phyloP scores from a whole-genome alignment of 108 stramenopile genomes.

The Conticribra guillardii region DNA sequence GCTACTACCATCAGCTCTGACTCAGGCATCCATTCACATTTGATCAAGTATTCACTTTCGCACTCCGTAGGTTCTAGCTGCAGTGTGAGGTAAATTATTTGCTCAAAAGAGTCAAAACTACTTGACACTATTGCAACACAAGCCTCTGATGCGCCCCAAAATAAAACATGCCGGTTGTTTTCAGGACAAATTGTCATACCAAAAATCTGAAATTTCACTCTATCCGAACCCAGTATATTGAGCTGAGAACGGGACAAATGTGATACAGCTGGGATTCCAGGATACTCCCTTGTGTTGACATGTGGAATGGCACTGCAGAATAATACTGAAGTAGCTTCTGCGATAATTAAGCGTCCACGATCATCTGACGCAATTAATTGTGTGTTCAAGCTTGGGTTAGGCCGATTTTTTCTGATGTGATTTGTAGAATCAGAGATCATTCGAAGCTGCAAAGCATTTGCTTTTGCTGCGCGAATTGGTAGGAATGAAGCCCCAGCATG shows the following conservation, averaged over 20 bases:
- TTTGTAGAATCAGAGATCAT: conserved; percentile 48
- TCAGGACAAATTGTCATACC: conserved; percentile 61
- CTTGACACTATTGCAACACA: conserved; percentile 56
- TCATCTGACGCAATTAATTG: conserved; percentile 59
- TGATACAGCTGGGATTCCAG: conserved; percentile 27
- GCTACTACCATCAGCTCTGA: conserved; percentile 64
- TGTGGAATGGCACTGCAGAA: conserved; percentile 64
- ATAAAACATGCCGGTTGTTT: conserved; percentile 67
- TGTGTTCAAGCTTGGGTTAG: conserved; percentile 29
- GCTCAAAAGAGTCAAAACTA: conserved; percentile 55
- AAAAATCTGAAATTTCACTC: conserved; percentile 57
- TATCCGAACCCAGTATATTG: conserved; percentile 55
- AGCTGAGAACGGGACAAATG: conserved; percentile 54
- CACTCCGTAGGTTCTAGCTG: conserved; percentile 60
- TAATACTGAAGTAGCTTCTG: conserved; percentile 60
- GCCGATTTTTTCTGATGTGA: conserved; percentile 36
- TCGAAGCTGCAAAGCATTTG: conserved; percentile 49
- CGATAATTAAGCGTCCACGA: conserved; percentile 66
- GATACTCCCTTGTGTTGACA: conserved; percentile 49
- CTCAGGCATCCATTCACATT: conserved; percentile 69
- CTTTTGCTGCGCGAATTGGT: conserved; percentile 59
- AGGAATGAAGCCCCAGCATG: conserved; percentile 29
- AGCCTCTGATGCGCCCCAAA: conserved; percentile 73
- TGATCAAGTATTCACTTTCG: conserved; percentile 63
- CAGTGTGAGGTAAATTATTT: conserved; percentile 55